Percentiles rank a stretch among this genome's conserved stretches.
Evolutionary conservation across 108 stramenopile species (phyloP).

Genomic region (Skeletonema marinoi): DNA sequence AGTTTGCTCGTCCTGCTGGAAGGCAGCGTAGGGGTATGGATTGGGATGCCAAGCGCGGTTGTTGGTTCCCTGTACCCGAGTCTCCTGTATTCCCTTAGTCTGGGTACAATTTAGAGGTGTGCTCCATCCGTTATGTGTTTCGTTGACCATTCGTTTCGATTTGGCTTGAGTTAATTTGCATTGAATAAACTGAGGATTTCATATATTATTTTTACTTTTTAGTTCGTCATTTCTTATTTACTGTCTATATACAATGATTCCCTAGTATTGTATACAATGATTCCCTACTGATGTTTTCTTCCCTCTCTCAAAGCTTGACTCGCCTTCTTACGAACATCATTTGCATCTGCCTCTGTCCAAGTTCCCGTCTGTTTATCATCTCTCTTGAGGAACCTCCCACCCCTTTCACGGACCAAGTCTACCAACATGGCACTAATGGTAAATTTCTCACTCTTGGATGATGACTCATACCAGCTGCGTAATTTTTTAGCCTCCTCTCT

Average conservation of each 20-base stretch:
- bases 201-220: constrained; percentile 1
- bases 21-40: constrained; percentile 80
- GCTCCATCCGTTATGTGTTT: neutral
- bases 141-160: neutral
- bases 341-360: constrained; percentile 47
- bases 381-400: constrained; percentile 54
- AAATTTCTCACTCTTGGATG: constrained; percentile 44
- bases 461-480: constrained; percentile 41
- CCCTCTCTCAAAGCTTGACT: constrained; percentile 62
- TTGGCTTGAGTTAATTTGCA: neutral
- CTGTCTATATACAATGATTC: neutral
- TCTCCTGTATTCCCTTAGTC: no score
- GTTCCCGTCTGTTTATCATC: constrained; percentile 26
- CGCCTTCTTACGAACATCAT: constrained; percentile 56
- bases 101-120: neutral
- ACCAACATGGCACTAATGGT: constrained; percentile 38
- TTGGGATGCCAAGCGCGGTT: constrained; percentile 78
- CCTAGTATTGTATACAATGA: neutral
- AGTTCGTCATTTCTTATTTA: neutral
- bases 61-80: constrained; percentile 59
- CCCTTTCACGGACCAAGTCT: constrained; percentile 42
- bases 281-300: constrained; percentile 7
- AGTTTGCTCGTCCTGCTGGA: constrained; percentile 71
- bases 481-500: constrained; percentile 34
- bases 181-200: constrained; percentile 1